phyloP scores from a whole-genome alignment of 805 yeast genomes.

The Soucietia sequanensis region DNA sequence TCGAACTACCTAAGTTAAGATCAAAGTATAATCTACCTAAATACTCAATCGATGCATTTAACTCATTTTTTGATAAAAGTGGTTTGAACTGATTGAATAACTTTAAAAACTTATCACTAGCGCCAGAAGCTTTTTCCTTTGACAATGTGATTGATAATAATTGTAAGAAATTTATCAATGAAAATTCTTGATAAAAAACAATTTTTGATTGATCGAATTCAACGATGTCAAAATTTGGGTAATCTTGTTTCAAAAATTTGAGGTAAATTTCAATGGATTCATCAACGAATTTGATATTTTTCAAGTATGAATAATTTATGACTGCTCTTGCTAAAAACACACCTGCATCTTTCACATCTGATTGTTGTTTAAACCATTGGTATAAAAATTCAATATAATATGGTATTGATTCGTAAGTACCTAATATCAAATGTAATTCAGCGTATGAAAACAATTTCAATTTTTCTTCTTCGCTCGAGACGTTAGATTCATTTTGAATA shows the following conservation, averaged over 20 bases:
- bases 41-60: conserved; percentile 47
- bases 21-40: conserved; percentile 65
- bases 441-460: conserved; percentile 56
- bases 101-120: conserved; percentile 52
- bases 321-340: conserved; percentile 55
- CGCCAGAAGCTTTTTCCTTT: conserved; percentile 35
- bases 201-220: conserved; percentile 30
- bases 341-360: conserved; percentile 34
- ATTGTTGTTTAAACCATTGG: conserved; percentile 31
- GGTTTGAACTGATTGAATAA: conserved; percentile 51
- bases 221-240: conserved; percentile 11
- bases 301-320: conserved; percentile 68
- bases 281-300: conserved; percentile 60
- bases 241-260: conserved; percentile 11
- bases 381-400: conserved; percentile 45
- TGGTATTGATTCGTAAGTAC: conserved; percentile 53
- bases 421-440: conserved; percentile 70
- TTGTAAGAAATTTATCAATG: conserved; percentile 67
- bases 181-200: conserved; percentile 36
- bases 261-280: conserved; percentile 24
- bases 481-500: conserved; percentile 13
- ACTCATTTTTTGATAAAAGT: conserved; percentile 30
- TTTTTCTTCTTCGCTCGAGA: conserved; percentile 21
- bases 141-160: conserved; percentile 59
- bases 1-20: conserved; percentile 43